Conservation (phyloP, 2,329 filamentous ascomycete genomes). For the Cryphonectria japonica region DNA sequence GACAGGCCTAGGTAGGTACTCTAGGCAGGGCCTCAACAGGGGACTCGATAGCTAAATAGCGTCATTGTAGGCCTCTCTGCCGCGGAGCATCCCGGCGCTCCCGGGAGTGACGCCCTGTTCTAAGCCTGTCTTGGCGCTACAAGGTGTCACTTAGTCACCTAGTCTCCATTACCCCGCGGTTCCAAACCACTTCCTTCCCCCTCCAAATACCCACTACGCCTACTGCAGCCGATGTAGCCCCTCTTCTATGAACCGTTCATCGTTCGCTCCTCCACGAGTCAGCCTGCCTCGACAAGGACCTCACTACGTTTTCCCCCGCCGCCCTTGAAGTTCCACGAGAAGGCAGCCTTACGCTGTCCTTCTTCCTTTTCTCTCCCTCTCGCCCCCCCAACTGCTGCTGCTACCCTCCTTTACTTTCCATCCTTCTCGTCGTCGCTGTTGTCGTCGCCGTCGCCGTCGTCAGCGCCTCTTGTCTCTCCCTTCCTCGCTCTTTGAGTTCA, state of each 20-base stretch:
- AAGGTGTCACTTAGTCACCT: not conserved
- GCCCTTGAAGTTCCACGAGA: not conserved
- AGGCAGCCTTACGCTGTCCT: constrained; percentile 1
- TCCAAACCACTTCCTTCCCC: not conserved
- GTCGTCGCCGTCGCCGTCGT: not conserved
- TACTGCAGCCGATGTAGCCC: not conserved
- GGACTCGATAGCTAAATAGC: not conserved
- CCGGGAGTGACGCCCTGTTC: not conserved
- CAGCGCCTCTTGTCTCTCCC: not conserved
- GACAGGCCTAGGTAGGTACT: too few species aligned
- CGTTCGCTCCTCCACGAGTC: not conserved
- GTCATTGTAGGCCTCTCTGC: constrained; percentile 2
- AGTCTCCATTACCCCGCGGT: not conserved
- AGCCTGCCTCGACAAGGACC: not conserved
- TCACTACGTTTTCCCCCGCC: not conserved
- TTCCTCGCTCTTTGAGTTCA: not conserved
- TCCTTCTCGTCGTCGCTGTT: not conserved
- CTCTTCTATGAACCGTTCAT: not conserved
- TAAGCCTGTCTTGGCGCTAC: not conserved
- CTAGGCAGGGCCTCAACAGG: not conserved
- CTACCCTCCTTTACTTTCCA: not conserved
- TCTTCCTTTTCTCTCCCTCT: not conserved
- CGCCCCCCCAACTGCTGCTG: not conserved
- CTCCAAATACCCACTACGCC: not conserved
- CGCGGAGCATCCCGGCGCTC: not conserved